Conservation (phyloP, 176 grass and related monocot genomes). For the Pontederia crassipes region DNA sequence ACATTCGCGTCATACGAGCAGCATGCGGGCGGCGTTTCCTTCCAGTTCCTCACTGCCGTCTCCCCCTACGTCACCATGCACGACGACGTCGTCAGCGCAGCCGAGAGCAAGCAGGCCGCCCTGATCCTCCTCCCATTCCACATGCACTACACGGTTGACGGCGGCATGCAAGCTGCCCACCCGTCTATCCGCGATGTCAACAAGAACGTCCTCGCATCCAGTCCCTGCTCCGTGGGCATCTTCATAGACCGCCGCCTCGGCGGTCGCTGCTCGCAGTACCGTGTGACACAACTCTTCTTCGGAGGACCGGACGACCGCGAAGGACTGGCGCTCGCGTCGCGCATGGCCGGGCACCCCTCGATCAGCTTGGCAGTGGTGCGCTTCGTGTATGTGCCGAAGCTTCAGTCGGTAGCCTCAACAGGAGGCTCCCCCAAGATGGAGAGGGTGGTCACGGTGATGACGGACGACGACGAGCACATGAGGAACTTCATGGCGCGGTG, state of each 20-base stretch:
- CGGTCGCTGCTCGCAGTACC: slow-evolving; percentile 2
- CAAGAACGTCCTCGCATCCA: slow-evolving; percentile 23
- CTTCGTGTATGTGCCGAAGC: slow-evolving; percentile 18
- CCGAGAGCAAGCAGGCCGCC: slow-evolving; percentile 49
- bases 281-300: slow-evolving; percentile 60
- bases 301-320: slow-evolving; percentile 65
- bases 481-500: slow-evolving; percentile 30
- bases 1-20: slow-evolving; percentile 58
- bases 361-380: slow-evolving; percentile 37
- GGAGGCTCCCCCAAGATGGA: neutral
- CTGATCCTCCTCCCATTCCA: slow-evolving; percentile 76
- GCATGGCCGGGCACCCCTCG: slow-evolving; percentile 48
- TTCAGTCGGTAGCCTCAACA: neutral
- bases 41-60: slow-evolving; percentile 35
- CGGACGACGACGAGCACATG: slow-evolving; percentile 38
- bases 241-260: slow-evolving; percentile 60
- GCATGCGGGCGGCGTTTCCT: slow-evolving; percentile 20
- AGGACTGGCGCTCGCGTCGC: slow-evolving; percentile 35
- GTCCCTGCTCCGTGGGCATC: slow-evolving; percentile 61
- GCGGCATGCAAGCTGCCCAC: slow-evolving; percentile 38
- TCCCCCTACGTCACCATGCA: slow-evolving; percentile 57
- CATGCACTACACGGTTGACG: slow-evolving; percentile 63
- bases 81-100: slow-evolving; percentile 47
- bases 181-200: slow-evolving; percentile 40
- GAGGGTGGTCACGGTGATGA: slow-evolving; percentile 20